Evolutionary conservation across 2,329 filamentous ascomycete species (phyloP), one percentile per base, ranked within the genome.

Genomic region (Fusarium concolor): DNA sequence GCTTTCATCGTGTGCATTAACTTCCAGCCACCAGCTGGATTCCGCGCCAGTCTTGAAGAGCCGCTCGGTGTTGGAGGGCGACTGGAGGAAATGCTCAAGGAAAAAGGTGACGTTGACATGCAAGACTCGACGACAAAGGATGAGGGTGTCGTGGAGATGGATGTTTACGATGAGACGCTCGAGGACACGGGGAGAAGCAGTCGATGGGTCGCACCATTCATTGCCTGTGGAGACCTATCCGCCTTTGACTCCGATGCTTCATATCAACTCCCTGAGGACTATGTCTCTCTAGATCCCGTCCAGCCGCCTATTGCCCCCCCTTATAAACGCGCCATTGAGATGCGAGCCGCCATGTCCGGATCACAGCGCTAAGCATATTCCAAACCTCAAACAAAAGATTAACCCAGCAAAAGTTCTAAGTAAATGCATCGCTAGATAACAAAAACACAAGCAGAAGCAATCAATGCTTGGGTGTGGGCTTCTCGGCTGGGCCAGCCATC

Each of bases 261-360:
- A 6, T 97, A 98, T 79, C 88, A 92, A 70, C 84, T 99, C 18
- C 94, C 96, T 1, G 91, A 94, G 62, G 92, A 94, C 69, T 88
- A 96, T 75, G 87, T 96, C 52, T 94, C 91, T 71, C 85, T 98
- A 47, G 94, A 97, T 76, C 96, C 96, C 0, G 88, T 99, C 31
- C 96, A 98, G 77, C 95, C 95, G 28, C 96, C 96, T 1, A 99
- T 96, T 35, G 96, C 96, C 11, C 96, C 96, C 14, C 96, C 96
- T 0, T 99, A 99, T 76, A 96, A 94, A 78, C 88, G 91, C 56
- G 96, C 96, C 14, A 82, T 99, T 62, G 95, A 98, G 78, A 86
- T 96, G 72, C 76, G 79, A 58, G 76, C 78, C 59, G 76, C 77
- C 59, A 67, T 76, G 70, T 78, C 78, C 47, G 75, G 73, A 58